These are phyloP conservation scores for Wickerhamiella brachini DNA, from an alignment of 805 yeast species.

Conservation along the genomic window DNA sequence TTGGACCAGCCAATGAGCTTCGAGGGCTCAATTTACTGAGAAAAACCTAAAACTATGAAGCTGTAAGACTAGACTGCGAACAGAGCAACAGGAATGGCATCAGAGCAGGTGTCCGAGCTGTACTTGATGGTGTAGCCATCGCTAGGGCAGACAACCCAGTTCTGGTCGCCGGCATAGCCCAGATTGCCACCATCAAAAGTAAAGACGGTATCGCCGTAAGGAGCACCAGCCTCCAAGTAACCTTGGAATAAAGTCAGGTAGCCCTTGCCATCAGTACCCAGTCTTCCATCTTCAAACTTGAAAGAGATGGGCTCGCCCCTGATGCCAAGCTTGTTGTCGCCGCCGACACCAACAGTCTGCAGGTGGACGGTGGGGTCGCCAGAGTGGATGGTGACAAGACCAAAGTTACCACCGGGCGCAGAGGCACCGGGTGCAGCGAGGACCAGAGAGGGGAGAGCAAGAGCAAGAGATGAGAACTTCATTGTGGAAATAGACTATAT, in stretches of 20 bases:
- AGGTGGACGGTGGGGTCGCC: not conserved
- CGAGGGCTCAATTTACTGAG: too few relatives aligned
- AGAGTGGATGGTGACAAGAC: not conserved
- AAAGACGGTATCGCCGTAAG: conserved; percentile 8
- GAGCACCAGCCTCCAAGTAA: conserved; percentile 10
- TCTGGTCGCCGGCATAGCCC: conserved; percentile 7
- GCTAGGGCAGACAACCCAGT: conserved; percentile 2
- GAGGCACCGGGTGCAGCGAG: not conserved
- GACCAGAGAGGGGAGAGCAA: not conserved
- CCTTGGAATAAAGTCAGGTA: conserved; percentile 8
- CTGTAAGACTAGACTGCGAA: too few relatives aligned
- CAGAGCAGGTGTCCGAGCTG: not conserved
- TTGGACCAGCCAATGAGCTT: too few relatives aligned
- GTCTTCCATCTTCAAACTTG: not conserved
- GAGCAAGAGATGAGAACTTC: not conserved
- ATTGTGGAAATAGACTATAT: not conserved
- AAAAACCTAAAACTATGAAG: too few relatives aligned
- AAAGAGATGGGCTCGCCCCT: not conserved
- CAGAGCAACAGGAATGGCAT: conserved; percentile 1
- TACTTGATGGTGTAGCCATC: conserved; percentile 4
- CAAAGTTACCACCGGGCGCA: not conserved
- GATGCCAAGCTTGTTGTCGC: not conserved
- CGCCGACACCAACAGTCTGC: not conserved
- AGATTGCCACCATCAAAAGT: conserved; percentile 12
- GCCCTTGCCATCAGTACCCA: conserved; percentile 9